phyloP scores from a whole-genome alignment of 2,329 filamentous ascomycete genomes.

The Trichoderma sp. region DNA sequence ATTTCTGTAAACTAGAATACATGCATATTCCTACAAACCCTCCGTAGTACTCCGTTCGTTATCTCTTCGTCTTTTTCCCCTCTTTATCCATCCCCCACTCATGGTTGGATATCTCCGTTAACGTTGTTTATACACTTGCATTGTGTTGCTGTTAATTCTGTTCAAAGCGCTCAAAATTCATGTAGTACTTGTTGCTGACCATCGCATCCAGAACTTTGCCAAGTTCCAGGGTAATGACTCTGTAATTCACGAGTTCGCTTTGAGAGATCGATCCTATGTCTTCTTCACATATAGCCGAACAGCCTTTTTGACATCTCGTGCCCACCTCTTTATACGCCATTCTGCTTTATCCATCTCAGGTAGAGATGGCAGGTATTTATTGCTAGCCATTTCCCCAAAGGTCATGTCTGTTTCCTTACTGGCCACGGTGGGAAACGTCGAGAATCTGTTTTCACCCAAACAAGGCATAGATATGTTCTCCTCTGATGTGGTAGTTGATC shows the following conservation, averaged over 20 bases:
- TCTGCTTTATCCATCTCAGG: slow-evolving; percentile 30
- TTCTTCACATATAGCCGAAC: slow-evolving; percentile 39
- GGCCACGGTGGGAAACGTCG: neutral
- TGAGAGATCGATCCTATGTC: slow-evolving; percentile 37
- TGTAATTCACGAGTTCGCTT: slow-evolving; percentile 26
- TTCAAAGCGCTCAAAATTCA: slow-evolving; percentile 27
- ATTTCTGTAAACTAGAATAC: slow-evolving; percentile 17
- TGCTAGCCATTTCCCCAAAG: neutral
- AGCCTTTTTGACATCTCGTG: slow-evolving; percentile 37
- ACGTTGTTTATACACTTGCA: neutral
- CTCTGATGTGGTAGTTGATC: neutral
- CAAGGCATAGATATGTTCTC: neutral
- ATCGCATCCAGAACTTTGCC: slow-evolving; percentile 12
- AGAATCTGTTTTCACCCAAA: neutral
- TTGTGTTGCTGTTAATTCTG: slow-evolving; percentile 6
- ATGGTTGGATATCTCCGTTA: neutral
- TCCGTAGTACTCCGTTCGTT: neutral
- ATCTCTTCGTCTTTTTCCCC: neutral
- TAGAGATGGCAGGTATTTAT: slow-evolving; percentile 22
- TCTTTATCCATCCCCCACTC: neutral
- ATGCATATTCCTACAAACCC: neutral
- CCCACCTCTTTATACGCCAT: slow-evolving; percentile 40
- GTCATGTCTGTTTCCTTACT: neutral
- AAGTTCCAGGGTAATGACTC: neutral
- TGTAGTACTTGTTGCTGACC: neutral